Percentiles rank a stretch among this genome's conserved stretches.
Conservation (phyloP, 306 rosid species). For the Pterocarpus santalinus region DNA sequence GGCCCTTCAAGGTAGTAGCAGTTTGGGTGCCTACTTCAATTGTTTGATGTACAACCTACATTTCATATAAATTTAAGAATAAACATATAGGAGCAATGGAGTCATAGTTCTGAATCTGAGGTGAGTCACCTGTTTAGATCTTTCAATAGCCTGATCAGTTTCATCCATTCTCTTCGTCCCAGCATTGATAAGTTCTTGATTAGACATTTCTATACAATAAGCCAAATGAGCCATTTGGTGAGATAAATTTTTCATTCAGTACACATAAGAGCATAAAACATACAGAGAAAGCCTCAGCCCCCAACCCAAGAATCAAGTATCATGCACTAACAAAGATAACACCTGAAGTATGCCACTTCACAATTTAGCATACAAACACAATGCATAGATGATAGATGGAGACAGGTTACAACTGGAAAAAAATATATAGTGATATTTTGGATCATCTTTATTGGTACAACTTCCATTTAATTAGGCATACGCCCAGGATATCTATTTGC, state of each 20-base stretch:
- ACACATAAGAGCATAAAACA: conserved; percentile 1
- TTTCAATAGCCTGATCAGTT: conserved; percentile 96
- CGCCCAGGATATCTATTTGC: neutral
- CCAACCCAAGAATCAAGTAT: neutral
- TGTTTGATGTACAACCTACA: conserved; percentile 91
- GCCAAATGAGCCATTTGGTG: conserved; percentile 40
- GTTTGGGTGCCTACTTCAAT: conserved; percentile 97
- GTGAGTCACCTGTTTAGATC: conserved; percentile 78
- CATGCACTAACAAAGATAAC: neutral
- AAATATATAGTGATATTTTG: neutral
- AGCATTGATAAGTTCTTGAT: conserved; percentile 90
- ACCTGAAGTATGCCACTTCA: neutral
- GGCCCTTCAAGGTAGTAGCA: conserved; percentile 91
- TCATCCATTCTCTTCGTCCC: conserved; percentile 93
- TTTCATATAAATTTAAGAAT: conserved; percentile 34
- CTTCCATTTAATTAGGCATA: neutral
- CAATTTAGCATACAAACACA: neutral
- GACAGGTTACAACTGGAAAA: neutral
- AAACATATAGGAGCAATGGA: conserved; percentile 24
- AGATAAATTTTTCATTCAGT: neutral
- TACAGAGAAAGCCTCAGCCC: neutral
- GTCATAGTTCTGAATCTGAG: conserved; percentile 6
- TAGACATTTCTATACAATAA: conserved; percentile 83
- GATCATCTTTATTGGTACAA: neutral
- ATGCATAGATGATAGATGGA: neutral